A percentile compares a stretch with the other conserved stretches of the same genome.
phyloP scores from a whole-genome alignment of 1,284 basidiomycete genomes.

The Bjerkandera adusta region DNA sequence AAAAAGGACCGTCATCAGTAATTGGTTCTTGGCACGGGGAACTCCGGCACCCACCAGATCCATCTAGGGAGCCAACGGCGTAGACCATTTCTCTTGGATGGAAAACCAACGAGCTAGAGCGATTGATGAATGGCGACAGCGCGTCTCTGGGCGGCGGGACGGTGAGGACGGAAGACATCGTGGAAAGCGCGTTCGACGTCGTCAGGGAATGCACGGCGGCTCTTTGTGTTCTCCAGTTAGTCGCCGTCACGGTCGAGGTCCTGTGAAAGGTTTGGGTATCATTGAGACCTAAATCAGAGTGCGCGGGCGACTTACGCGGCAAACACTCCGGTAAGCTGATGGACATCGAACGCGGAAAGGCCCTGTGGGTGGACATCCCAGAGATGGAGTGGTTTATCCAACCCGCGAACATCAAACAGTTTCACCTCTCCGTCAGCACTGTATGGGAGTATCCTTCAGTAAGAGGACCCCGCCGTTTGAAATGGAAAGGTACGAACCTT shows the following conservation, averaged over 20 bases:
- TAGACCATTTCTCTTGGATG: constrained; percentile 83
- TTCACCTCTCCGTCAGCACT: constrained; percentile 91
- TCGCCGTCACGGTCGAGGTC: constrained; percentile 56
- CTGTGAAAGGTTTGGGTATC: constrained; percentile 33
- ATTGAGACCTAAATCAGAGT: constrained; percentile 4
- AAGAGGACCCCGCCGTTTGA: no score
- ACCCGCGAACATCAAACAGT: constrained; percentile 87
- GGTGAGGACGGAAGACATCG: constrained; percentile 54
- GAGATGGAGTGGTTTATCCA: constrained; percentile 59
- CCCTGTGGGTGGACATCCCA: constrained; percentile 74
- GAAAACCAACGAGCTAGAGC: constrained; percentile 65
- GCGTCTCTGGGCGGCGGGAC: constrained; percentile 49
- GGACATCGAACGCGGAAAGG: constrained; percentile 85
- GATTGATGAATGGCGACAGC: constrained; percentile 59
- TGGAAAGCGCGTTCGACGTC: constrained; percentile 41
- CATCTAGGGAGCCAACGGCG: constrained; percentile 70
- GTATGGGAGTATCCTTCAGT: constrained; percentile 9
- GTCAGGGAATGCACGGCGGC: constrained; percentile 56
- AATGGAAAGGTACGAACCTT: constrained; percentile 64
- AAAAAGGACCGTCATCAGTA: constrained; percentile 10
- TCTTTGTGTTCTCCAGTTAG: constrained; percentile 63
- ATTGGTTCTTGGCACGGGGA: no score
- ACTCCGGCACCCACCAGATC: constrained; percentile 48
- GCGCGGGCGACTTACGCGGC: constrained; percentile 64
- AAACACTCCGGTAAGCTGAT: constrained; percentile 83